These are phyloP conservation scores for Eleusine indica DNA, from an alignment of 176 grass and related monocot genomes.

Conservation along the genomic window DNA sequence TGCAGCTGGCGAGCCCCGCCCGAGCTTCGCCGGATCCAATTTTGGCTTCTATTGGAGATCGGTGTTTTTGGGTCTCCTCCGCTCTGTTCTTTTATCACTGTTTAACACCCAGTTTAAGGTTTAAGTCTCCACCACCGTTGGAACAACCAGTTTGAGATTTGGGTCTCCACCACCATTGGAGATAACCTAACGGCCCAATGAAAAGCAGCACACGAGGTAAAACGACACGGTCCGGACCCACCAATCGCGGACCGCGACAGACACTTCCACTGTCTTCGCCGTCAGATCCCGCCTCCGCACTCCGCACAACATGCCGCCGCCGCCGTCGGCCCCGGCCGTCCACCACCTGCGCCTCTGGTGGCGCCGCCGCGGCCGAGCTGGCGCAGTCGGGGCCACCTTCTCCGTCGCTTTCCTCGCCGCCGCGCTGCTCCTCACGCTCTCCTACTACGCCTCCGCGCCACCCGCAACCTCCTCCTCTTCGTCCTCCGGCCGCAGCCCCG, in stretches of 20 bases:
- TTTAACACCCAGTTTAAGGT: too few species aligned
- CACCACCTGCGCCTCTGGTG: slow-evolving; percentile 62
- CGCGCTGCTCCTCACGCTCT: slow-evolving; percentile 49
- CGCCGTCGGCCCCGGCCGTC: slow-evolving; percentile 25
- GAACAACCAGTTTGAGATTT: too few species aligned
- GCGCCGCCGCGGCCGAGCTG: slow-evolving; percentile 50
- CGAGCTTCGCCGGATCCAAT: too few species aligned
- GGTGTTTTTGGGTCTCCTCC: too few species aligned
- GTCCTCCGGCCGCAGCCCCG: not conserved
- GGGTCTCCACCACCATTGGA: too few species aligned
- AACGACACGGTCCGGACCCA: not conserved
- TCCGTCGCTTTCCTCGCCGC: slow-evolving; percentile 48
- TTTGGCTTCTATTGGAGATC: too few species aligned
- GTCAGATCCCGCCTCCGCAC: slow-evolving; percentile 37
- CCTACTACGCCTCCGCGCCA: slow-evolving; percentile 43
- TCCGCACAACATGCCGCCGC: slow-evolving; percentile 20
- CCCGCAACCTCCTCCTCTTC: not conserved
- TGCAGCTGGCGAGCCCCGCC: too few species aligned
- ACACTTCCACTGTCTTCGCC: not conserved
- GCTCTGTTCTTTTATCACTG: too few species aligned
- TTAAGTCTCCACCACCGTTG: too few species aligned
- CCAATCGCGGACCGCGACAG: not conserved
- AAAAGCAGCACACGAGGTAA: not conserved
- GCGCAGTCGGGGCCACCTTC: slow-evolving; percentile 49
- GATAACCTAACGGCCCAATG: not conserved